Percentiles rank a stretch among this genome's conserved stretches.
These are phyloP conservation scores for Babesia divergens DNA, from an alignment of 169 alveolate genomes.

Conservation along the genomic window DNA sequence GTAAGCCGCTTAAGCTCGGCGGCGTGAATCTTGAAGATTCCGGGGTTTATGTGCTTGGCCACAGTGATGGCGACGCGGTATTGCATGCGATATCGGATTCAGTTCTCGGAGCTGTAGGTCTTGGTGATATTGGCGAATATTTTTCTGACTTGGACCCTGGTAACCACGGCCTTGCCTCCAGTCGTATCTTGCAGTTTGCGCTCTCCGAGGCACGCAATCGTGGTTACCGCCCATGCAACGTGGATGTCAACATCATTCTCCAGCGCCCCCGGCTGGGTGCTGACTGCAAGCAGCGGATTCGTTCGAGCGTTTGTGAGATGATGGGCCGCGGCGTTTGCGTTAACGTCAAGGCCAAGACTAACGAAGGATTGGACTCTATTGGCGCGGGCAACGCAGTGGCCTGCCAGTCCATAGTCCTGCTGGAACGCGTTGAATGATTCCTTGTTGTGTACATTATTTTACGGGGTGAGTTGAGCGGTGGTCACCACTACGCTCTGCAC, in stretches of 20 bases:
- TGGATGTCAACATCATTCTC: conserved; percentile 42
- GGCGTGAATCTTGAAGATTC: conserved; percentile 63
- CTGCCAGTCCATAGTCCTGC: conserved; percentile 56
- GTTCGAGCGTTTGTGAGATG: neutral
- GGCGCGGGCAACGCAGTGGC: conserved; percentile 59
- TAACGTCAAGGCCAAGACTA: conserved; percentile 66
- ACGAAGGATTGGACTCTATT: conserved; percentile 61
- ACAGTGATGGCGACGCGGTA: conserved; percentile 87
- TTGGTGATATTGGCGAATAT: conserved; percentile 82
- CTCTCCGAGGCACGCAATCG: conserved; percentile 6
- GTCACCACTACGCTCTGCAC: no score
- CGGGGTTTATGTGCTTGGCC: conserved; percentile 68
- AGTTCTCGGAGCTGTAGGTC: conserved; percentile 77
- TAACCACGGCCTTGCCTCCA: conserved; percentile 65
- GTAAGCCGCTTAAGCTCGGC: conserved; percentile 69
- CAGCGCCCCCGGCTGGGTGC: conserved; percentile 42
- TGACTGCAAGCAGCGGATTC: conserved; percentile 3
- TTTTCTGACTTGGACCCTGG: conserved; percentile 79
- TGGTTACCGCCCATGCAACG: conserved; percentile 40
- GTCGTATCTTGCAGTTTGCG: conserved; percentile 21
- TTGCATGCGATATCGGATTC: conserved; percentile 81
- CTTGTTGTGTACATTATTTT: no score
- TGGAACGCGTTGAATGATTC: conserved; percentile 9
- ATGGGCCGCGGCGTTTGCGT: conserved; percentile 33
- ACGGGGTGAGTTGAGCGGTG: no score